Evolutionary conservation across 257 asterid genomes (phyloP), one percentile per base, ranked within the genome.

Genomic region (Petunia secreta): DNA sequence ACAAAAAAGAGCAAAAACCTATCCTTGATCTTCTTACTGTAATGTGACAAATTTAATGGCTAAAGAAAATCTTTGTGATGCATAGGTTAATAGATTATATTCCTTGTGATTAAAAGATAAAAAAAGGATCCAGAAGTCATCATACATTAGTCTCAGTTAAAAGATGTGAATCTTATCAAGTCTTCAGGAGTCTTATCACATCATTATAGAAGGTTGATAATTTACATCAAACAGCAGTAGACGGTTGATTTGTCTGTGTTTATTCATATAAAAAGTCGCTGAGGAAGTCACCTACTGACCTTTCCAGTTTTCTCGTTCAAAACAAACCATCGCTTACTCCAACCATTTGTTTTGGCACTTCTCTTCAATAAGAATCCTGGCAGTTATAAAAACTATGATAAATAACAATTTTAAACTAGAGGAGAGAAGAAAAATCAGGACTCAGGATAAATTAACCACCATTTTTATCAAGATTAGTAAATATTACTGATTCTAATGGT

Each of bases 241-340:
- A 73, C 48, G 62, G 62, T 62, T 44, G 36, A 50, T 3, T 50
- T 73, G 50, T 73, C 25, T 34, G 50, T 73, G 10, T 34, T 44
- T 73, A 2, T 34, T 10, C 10, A 5, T 50, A 43, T 63, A 37
- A 63, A 78, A 39, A 58, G 48, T 36, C 13, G 25, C 60, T 36
- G 75, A 50, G 53, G 60, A 59, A 40, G 75, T 60, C 53, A 67
- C 77, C 65, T 1, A 80, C 90, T 90, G 81, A 95, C 99, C 93
- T 93, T 93, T 84, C 99, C 98, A 60, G 98, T 93, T 90, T 95
- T 95, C 77, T 91, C 98, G 79, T 95, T 95, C 81, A 95, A 87
- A 77, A 95, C 99, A 84, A 95, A 95, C 99, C 99, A 95, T 87
- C 97, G 85, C 87, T 86, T 88, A 76, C 97, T 93, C 99, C 99